phyloP scores from a whole-genome alignment of 2,329 filamentous ascomycete genomes.

The Xylariales sp. region DNA sequence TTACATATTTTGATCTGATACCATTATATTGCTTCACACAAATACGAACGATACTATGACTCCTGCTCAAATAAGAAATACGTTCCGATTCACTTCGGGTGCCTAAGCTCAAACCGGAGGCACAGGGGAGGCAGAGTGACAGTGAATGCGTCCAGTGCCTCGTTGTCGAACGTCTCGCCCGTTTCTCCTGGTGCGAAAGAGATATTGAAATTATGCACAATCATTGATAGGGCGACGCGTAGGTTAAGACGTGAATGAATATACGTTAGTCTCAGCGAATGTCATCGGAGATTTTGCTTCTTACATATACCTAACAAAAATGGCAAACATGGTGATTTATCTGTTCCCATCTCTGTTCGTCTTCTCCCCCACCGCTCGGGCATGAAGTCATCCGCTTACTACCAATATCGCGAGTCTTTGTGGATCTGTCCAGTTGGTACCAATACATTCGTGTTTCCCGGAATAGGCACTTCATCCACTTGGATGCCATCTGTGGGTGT shows the following conservation, averaged over 20 bases:
- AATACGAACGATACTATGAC: no score
- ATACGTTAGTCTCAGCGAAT: no score
- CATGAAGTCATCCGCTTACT: conserved; percentile 14
- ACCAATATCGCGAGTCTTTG: conserved; percentile 16
- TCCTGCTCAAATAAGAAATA: no score
- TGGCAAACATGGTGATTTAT: conserved; percentile 17
- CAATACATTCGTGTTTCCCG: conserved; percentile 23
- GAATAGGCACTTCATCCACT: conserved; percentile 28
- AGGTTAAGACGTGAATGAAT: no score
- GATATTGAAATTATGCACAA: conserved; percentile 16
- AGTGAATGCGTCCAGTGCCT: conserved; percentile 16
- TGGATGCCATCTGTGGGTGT: conserved; percentile 31
- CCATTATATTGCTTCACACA: no score
- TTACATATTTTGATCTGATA: no score
- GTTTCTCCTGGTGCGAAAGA: conserved; percentile 19
- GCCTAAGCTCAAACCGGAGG: conserved; percentile 16
- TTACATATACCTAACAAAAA: conserved; percentile 18
- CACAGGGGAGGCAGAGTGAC: conserved; percentile 12
- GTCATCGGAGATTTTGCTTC: no score
- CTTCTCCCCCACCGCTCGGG: conserved; percentile 20
- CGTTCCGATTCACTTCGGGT: no score
- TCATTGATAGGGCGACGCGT: conserved; percentile 13
- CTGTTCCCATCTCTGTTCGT: conserved; percentile 17
- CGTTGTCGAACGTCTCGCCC: conserved; percentile 16
- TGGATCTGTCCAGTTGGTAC: conserved; percentile 23